phyloP scores from a whole-genome alignment of 106 monocot genomes.

The Alisma plantagoaquatica region DNA sequence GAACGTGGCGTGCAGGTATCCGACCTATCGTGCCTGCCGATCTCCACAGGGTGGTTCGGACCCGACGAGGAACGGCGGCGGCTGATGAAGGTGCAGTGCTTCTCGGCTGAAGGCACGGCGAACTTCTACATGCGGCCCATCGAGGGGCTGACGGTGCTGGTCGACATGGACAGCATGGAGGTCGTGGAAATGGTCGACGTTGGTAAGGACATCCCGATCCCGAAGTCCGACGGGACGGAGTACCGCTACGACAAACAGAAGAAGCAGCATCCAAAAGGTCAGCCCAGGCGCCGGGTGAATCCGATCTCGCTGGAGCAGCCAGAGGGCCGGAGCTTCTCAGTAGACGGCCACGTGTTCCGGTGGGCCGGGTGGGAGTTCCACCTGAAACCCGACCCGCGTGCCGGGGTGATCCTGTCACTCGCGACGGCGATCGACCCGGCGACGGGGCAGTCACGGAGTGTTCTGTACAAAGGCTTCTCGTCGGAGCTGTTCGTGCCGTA shows the following conservation, averaged over 20 bases:
- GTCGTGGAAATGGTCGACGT: slow-evolving; percentile 47
- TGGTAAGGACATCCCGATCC: slow-evolving; percentile 50
- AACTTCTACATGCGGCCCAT: slow-evolving; percentile 99
- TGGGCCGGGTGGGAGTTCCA: slow-evolving; percentile 95
- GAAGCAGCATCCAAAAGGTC: no score
- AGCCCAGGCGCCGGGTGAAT: no score
- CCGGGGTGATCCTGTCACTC: slow-evolving; percentile 59
- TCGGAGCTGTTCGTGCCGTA: slow-evolving; percentile 96
- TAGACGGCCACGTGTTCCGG: slow-evolving; percentile 37
- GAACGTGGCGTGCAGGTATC: slow-evolving; percentile 52
- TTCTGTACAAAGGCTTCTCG: slow-evolving; percentile 61
- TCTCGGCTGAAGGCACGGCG: slow-evolving; percentile 66
- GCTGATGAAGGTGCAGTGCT: slow-evolving; percentile 86
- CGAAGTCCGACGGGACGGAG: slow-evolving; percentile 53
- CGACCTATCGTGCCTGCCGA: slow-evolving; percentile 74
- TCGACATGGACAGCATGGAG: slow-evolving; percentile 71
- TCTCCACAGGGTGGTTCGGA: slow-evolving; percentile 73
- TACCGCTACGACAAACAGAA: slow-evolving; percentile 36
- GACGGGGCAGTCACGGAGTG: slow-evolving; percentile 35
- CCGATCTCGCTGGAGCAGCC: slow-evolving; percentile 84
- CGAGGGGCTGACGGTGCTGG: slow-evolving; percentile 82
- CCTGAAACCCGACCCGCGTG: slow-evolving; percentile 62
- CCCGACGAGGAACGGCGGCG: slow-evolving; percentile 36
- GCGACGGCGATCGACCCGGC: slow-evolving; percentile 37
- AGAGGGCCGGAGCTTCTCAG: slow-evolving; percentile 58